These are phyloP conservation scores for Lyophyllum semitale DNA, from an alignment of 768 basidiomycete genomes.

Conservation along the genomic window DNA sequence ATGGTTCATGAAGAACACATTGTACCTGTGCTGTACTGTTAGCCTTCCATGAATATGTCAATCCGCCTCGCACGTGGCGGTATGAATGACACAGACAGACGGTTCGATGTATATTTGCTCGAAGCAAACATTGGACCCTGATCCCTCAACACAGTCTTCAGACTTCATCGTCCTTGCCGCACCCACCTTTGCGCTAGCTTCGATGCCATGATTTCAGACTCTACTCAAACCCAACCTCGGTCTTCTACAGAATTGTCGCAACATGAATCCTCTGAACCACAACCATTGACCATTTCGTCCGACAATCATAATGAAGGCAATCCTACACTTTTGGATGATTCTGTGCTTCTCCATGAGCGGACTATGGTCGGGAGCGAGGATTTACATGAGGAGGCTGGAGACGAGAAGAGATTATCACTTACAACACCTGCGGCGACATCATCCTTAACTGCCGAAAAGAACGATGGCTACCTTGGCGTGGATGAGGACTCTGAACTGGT, in stretches of 20 bases:
- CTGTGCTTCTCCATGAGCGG: conserved; percentile 21
- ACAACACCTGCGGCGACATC: background rate
- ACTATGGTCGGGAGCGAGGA: conserved; percentile 25
- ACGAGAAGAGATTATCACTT: conserved; percentile 1
- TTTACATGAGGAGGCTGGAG: background rate
- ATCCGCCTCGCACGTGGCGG: background rate
- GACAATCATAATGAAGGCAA: background rate
- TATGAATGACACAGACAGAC: background rate
- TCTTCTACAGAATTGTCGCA: background rate
- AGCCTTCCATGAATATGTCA: too few relatives aligned
- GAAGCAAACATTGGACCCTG: background rate
- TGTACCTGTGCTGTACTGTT: too few relatives aligned
- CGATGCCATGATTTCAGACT: conserved; percentile 26
- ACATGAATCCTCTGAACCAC: background rate
- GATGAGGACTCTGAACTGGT: conserved; percentile 5
- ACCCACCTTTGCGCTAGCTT: conserved; percentile 6
- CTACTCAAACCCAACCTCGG: background rate
- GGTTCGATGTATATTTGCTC: background rate
- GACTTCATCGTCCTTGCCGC: background rate
- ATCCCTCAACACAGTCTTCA: too few relatives aligned
- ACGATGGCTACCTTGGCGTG: background rate
- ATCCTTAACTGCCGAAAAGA: background rate
- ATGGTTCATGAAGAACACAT: too few relatives aligned
- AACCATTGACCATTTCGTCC: background rate
- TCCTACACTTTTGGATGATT: conserved; percentile 1